Evolutionary conservation across 768 basidiomycete species (phyloP).

Genomic region (Suillus bovinus): DNA sequence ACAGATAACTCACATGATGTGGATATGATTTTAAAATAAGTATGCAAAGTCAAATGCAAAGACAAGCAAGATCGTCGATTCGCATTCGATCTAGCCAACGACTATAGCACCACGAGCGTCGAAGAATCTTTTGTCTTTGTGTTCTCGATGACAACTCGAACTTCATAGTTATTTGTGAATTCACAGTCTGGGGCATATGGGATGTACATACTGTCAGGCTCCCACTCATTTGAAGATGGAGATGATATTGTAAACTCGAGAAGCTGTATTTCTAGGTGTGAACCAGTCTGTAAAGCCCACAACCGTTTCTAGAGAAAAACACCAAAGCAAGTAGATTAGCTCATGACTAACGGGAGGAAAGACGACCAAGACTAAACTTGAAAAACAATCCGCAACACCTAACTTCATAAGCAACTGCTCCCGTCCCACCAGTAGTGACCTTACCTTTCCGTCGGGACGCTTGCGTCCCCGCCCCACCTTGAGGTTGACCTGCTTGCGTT

Average conservation of each 20-base stretch:
- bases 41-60: neutral
- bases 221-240: too few species aligned
- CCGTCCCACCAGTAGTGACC: neutral
- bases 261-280: too few species aligned
- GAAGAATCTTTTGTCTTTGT: too few species aligned
- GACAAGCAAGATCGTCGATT: constrained; percentile 4
- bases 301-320: too few species aligned
- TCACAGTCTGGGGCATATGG: too few species aligned
- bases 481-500: neutral
- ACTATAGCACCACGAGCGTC: too few species aligned
- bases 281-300: too few species aligned
- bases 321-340: too few species aligned
- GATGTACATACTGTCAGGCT: too few species aligned
- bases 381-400: neutral
- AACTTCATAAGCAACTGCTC: neutral
- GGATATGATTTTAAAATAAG: constrained; percentile 14
- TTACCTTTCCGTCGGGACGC: neutral
- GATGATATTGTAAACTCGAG: too few species aligned
- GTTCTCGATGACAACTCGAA: too few species aligned
- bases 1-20: constrained; percentile 17
- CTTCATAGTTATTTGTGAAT: too few species aligned
- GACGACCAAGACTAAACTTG: neutral
- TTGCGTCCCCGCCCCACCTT: neutral
- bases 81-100: constrained; percentile 17
- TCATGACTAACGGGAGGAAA: neutral